phyloP scores from a whole-genome alignment of 176 grass and related monocot species.

The Aegilops umbellulata region DNA sequence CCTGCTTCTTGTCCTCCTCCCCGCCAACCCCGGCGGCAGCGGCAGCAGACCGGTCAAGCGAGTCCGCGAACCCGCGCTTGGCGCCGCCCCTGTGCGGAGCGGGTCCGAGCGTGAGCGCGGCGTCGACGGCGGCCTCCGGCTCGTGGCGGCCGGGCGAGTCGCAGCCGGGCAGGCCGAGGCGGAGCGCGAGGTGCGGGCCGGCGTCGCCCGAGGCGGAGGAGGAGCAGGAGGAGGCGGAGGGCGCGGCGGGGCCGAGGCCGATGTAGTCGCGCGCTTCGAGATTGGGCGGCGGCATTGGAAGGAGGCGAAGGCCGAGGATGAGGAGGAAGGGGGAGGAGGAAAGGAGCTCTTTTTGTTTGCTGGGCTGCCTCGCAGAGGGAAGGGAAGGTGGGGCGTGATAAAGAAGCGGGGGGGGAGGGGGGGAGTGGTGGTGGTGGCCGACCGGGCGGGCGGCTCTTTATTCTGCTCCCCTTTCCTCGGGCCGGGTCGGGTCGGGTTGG shows the following conservation, averaged over 20 bases:
- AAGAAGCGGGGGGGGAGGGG: not conserved
- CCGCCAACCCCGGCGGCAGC: not conserved
- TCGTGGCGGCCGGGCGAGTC: too few relatives aligned
- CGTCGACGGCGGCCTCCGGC: conserved; percentile 26
- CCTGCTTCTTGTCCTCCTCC: not conserved
- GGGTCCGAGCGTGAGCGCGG: conserved; percentile 39
- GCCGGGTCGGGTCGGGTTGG: not conserved
- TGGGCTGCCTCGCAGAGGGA: not conserved
- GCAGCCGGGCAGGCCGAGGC: conserved; percentile 41
- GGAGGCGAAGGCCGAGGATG: not conserved
- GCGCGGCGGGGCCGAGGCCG: conserved; percentile 18
- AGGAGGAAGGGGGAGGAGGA: not conserved
- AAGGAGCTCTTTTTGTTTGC: not conserved
- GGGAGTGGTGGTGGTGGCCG: conserved; percentile 37
- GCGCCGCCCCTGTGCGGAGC: conserved; percentile 6
- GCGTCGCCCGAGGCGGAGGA: not conserved
- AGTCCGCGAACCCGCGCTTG: conserved; percentile 46
- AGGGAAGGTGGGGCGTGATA: not conserved
- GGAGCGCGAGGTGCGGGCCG: conserved; percentile 47
- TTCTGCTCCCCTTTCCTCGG: conserved; percentile 34
- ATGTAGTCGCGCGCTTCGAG: conserved; percentile 58
- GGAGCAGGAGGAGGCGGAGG: not conserved
- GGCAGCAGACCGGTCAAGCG: not conserved
- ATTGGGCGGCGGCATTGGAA: conserved; percentile 28
- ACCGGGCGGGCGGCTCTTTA: conserved; percentile 27